These are phyloP conservation scores for Coix lacrymajobi DNA, from an alignment of 176 grass and related monocot genomes.

Conservation along the genomic window DNA sequence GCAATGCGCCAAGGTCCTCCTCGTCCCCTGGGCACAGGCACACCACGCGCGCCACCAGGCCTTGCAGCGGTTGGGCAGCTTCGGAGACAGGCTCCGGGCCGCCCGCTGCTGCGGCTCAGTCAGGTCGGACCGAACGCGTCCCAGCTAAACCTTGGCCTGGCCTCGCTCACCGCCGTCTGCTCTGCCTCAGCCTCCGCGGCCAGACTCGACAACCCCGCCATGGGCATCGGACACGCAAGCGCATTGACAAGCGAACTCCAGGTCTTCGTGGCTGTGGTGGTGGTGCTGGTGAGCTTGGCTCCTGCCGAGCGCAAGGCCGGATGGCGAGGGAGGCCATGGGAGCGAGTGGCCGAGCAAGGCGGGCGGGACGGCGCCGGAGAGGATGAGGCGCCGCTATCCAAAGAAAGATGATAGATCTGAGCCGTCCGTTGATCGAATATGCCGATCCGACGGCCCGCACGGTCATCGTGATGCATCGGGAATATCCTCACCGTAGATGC, in stretches of 20 bases:
- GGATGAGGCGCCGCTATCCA: conserved; percentile 8
- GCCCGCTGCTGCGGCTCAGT: conserved; percentile 29
- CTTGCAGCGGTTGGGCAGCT: conserved; percentile 80
- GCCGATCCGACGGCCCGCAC: not conserved
- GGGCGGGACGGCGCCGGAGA: not conserved
- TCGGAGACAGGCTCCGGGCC: conserved; percentile 52
- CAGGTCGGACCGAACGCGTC: conserved; percentile 25
- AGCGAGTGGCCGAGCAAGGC: not conserved
- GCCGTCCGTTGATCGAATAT: not conserved
- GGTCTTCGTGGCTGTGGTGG: not conserved
- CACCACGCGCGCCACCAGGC: conserved; percentile 59
- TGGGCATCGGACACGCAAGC: not conserved
- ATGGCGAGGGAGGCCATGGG: conserved; percentile 24
- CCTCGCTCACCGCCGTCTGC: conserved; percentile 3
- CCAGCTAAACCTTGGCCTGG: conserved; percentile 45
- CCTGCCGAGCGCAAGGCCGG: not conserved
- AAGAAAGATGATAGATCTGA: not conserved
- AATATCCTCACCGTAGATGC: conserved; percentile 45
- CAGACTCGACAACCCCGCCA: not conserved
- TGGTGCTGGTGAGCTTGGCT: not conserved
- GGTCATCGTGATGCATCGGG: not conserved
- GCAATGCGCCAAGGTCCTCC: conserved; percentile 37
- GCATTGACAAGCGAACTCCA: not conserved
- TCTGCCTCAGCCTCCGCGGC: not conserved
- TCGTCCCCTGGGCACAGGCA: conserved; percentile 45